Base-by-base conservation (phyloP, 139 green algal genomes). In the Coccomyxa sp. region DNA sequence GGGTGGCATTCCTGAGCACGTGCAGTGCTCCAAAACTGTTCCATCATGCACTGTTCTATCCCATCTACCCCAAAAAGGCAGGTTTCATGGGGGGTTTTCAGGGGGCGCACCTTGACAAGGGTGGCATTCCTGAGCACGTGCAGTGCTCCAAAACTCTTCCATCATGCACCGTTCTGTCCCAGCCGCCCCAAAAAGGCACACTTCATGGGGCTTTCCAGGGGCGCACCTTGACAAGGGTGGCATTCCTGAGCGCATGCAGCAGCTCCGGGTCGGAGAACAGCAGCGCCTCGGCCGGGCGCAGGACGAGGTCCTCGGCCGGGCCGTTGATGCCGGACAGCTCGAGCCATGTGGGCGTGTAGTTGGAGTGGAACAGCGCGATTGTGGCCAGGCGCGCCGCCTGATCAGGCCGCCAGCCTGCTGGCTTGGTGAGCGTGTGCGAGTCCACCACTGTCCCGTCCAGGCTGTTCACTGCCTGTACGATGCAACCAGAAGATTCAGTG, bases 391-490 rank as follows among this genome's bases (percentile, higher is more conserved):
- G 71, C 27, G 27, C 71, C 27, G 25, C 16, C 71, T 31, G 71
- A 71, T 80, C 77, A 3, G 81, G 45, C 17, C 67, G 27, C 81
- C 81, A 84, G 51, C 27, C 51, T 23, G 45, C 15, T 14, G 81
- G 81, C 68, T 84, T 84, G 13, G 68, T 79, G 67, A 84, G 1
- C 32, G 81, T 84, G 38, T 58, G 58, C 16, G 77, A 38, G 57
- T 84, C 81, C 51, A 80, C 51, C 23, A 84, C 32, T 23, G 21
- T 71, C 45, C 81, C 81, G n/a, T 80, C 68, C 68, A 59, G 14
- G 51, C 67, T 71, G 79, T 82, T 74, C 17, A 82, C 58, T n/a
- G 80, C 80, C 80, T 83, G 80, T 30, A 82, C 10, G 16, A 59
- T 27, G 0, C 76, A 31, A 32, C 7, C 38, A 51, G 7, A 7